Evolutionary conservation across 768 basidiomycete species (phyloP), one percentile per base, ranked within the genome.

Genomic region (Russula sp.): DNA sequence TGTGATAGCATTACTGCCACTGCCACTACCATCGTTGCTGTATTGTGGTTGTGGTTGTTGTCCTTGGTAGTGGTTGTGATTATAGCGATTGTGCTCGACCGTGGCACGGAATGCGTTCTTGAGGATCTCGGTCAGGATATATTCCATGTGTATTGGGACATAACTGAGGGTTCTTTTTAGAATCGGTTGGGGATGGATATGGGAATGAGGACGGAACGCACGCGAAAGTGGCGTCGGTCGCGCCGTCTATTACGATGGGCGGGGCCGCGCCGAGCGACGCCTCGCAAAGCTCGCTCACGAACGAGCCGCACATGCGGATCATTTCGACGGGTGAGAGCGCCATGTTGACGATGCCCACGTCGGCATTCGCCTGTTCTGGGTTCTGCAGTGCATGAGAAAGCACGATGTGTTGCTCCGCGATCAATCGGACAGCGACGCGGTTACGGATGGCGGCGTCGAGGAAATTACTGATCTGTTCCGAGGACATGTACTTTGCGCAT

Each of bases 61-160:
- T 57, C 80, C 81, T 62, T 77, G 46, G 46, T 40, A 40, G 1
- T 13, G 46, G 4, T 44, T 3, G 5, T 18, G 74, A 62, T 92
- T 84, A 10, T 44, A 10, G 7, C 44, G 74, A 62, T 92, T 84
- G 62, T 84, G 83, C 71, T 95, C 93, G 28, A 92, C 86, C 2
- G 90, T 93, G 9, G 93, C 93, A 36, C 93, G 87, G 76, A 92
- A 95, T 0, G 92, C 84, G 72, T 95, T 95, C 75, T 95, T 95
- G 46, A 95, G 80, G 46, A 95, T 84, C 73, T 95, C 93, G 2
- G 93, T 95, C 59, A 94, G 77, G 69, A 94, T 90, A 72, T 94
- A 95, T 73, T 95, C 93, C 40, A 95, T 80, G 72, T 95, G 94
- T 1, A 92, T 89, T 3, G 94, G 92, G 44, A 94, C 85, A 71